phyloP scores from a whole-genome alignment of 495 filamentous ascomycete species.

The Alectoria sarmentosa region DNA sequence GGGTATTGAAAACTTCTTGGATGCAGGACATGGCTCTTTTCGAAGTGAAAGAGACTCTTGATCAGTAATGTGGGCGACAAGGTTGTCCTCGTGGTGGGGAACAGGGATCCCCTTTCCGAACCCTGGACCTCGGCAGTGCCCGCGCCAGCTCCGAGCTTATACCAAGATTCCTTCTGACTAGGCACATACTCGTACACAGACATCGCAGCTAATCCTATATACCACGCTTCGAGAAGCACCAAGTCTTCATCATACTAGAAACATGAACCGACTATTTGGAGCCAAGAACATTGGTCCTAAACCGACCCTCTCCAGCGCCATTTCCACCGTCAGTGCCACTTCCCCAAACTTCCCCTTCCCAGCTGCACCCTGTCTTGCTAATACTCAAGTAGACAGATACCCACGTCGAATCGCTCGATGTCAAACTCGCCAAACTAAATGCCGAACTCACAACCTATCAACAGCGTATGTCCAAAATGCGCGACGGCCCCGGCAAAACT shows the following conservation, averaged over 20 bases:
- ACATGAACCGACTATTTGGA: constrained; percentile 96
- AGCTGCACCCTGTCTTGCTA: constrained; percentile 20
- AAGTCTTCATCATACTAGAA: constrained; percentile 15
- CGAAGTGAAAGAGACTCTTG: too few relatives aligned
- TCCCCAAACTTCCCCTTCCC: constrained; percentile 2
- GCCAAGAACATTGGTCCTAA: constrained; percentile 83
- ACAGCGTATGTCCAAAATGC: constrained; percentile 82
- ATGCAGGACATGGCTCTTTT: not conserved
- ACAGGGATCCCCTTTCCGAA: not conserved
- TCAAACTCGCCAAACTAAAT: constrained; percentile 88
- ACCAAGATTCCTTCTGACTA: constrained; percentile 6
- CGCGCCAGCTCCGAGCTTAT: not conserved
- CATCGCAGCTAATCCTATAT: too few relatives aligned
- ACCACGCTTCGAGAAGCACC: not conserved
- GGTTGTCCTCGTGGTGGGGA: constrained; percentile 9
- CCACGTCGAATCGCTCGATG: constrained; percentile 83
- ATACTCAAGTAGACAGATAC: constrained; percentile 56
- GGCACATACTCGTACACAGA: not conserved
- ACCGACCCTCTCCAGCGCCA: constrained; percentile 80
- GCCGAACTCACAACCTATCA: constrained; percentile 88
- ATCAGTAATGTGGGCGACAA: too few relatives aligned
- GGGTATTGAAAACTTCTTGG: not conserved
- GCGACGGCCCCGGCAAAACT: constrained; percentile 89
- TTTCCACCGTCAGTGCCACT: constrained; percentile 58
- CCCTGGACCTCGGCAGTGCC: not conserved